A percentile compares a stretch with the other conserved stretches of the same genome.
phyloP scores from a whole-genome alignment of 202 grass and related monocot genomes.

The Schoenoplectus tabernaemontani region DNA sequence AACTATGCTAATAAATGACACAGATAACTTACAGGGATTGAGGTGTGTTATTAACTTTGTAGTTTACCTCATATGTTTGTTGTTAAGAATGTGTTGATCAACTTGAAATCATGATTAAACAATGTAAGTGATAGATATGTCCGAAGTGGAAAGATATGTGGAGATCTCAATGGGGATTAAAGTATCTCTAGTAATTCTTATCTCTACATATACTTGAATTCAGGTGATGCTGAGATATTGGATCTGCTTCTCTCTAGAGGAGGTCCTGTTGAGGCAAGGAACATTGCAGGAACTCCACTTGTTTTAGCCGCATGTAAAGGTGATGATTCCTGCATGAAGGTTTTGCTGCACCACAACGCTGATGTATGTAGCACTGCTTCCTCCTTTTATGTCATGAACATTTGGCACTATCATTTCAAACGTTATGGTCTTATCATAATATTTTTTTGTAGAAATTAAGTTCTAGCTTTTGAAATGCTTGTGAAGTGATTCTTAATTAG shows the following conservation, averaged over 20 bases:
- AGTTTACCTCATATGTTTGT: background rate
- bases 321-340: slow-evolving; percentile 1
- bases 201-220: slow-evolving; percentile 3
- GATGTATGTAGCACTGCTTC: background rate
- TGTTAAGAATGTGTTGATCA: background rate
- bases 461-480: background rate
- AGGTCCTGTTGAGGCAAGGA: background rate
- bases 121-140: background rate
- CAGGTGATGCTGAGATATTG: background rate
- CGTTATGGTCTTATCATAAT: background rate
- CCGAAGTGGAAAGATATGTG: background rate
- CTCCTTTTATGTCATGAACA: background rate
- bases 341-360: slow-evolving; percentile 1
- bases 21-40: background rate
- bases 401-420: background rate
- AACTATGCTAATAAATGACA: background rate
- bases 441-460: background rate
- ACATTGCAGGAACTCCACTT: slow-evolving; percentile 6
- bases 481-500: background rate
- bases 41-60: background rate
- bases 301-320: background rate
- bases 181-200: background rate
- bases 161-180: background rate
- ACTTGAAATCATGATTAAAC: background rate
- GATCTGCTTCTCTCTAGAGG: slow-evolving; percentile 4